phyloP scores from a whole-genome alignment of 441 rosid genomes.

The Populus hybrid region DNA sequence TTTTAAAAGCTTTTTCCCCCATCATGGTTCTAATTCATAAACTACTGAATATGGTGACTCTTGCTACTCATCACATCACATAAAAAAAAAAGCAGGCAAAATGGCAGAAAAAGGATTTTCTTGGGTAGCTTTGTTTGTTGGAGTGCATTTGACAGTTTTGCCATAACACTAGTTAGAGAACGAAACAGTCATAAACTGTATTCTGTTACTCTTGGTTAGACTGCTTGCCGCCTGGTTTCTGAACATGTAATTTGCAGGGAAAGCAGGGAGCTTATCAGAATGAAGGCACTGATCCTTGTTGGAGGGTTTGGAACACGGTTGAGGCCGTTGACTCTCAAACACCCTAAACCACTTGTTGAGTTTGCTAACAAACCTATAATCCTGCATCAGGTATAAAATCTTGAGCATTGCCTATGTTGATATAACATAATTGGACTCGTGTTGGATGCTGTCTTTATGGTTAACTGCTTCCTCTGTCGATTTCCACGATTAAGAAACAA shows the following conservation, averaged over 20 bases:
- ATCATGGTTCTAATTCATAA: background rate
- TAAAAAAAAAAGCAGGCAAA: background rate
- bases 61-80: background rate
- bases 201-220: background rate
- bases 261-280: conserved; percentile 34
- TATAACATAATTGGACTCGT: background rate
- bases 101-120: background rate
- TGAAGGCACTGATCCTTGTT: conserved; percentile 99
- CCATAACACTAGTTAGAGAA: background rate
- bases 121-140: background rate
- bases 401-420: background rate
- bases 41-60: background rate
- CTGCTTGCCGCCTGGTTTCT: conserved; percentile 17
- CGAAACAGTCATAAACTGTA: background rate
- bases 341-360: conserved; percentile 96
- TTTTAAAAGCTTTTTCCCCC: background rate
- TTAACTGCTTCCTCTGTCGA: background rate
- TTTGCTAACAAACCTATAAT: conserved; percentile 98
- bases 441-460: background rate
- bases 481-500: conserved; percentile 11
- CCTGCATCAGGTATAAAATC: conserved; percentile 74
- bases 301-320: conserved; percentile 96
- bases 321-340: conserved; percentile 95
- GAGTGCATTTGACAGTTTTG: background rate
- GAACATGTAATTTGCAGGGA: conserved; percentile 36